These are phyloP conservation scores for Sonneratia caseolaris DNA, from an alignment of 345 rosid genomes.

Conservation along the genomic window DNA sequence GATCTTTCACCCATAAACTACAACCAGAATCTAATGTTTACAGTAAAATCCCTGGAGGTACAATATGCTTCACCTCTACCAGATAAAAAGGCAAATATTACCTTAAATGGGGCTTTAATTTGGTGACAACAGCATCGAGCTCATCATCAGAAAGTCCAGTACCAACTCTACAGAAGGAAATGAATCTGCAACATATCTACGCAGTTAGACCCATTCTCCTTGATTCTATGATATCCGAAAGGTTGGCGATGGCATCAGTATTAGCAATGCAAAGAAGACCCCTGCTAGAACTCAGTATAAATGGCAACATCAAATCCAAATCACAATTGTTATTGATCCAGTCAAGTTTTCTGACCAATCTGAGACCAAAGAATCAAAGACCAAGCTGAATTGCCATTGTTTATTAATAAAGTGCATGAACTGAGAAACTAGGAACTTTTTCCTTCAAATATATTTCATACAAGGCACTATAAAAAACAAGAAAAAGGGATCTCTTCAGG, in stretches of 20 bases:
- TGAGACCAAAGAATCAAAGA: not conserved
- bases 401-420: not conserved
- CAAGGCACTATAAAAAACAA: not conserved
- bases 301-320: not conserved
- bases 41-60: not conserved
- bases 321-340: not conserved
- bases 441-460: not conserved
- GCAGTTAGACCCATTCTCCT: not conserved
- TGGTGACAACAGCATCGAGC: constrained; percentile 61
- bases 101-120: constrained; percentile 94
- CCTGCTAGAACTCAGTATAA: not conserved
- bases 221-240: not conserved
- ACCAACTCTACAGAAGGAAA: constrained; percentile 96
- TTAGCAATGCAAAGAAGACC: not conserved
- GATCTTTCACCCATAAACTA: not conserved
- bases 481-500: not conserved
- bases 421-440: not conserved
- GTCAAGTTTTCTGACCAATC: not conserved
- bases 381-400: not conserved
- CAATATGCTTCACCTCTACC: constrained; percentile 2
- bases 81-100: constrained; percentile 11
- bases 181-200: constrained; percentile 49
- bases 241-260: not conserved
- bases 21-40: not conserved
- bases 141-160: constrained; percentile 88